Evolutionary conservation across 768 basidiomycete species (phyloP).

Genomic region (Sarcomyxa edulis): DNA sequence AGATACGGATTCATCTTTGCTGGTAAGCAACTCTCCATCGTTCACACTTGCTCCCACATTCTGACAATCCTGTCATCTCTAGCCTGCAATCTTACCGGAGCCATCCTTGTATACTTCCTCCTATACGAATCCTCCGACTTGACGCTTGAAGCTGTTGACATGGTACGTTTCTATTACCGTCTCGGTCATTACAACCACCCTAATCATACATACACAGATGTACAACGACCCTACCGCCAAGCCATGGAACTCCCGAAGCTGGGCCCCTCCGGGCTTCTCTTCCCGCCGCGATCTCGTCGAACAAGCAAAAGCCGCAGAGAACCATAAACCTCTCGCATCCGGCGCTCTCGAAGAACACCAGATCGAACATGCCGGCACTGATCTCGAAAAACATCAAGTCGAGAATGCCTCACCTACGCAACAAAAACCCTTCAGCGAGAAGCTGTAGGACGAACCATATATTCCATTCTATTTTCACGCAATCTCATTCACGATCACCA

Average conservation of each 20-base stretch:
- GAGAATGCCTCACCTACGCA: too few species aligned
- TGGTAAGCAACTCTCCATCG: slow-evolving; percentile 23
- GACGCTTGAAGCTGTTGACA: slow-evolving; percentile 60
- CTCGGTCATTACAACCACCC: background rate
- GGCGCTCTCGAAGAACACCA: too few species aligned
- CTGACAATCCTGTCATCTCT: too few species aligned
- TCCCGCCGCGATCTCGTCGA: too few species aligned
- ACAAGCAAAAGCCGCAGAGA: too few species aligned
- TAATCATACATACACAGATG: slow-evolving; percentile 34
- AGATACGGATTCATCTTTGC: slow-evolving; percentile 71
- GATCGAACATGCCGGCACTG: too few species aligned
- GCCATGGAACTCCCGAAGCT: slow-evolving; percentile 58
- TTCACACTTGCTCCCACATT: background rate
- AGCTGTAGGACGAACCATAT: too few species aligned
- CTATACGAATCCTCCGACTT: slow-evolving; percentile 69
- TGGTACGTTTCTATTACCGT: slow-evolving; percentile 27
- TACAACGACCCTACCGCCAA: slow-evolving; percentile 59
- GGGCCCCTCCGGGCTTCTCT: slow-evolving; percentile 55
- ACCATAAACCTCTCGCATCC: too few species aligned
- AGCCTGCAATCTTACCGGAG: slow-evolving; percentile 57
- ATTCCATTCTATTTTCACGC: too few species aligned
- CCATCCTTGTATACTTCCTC: slow-evolving; percentile 64
- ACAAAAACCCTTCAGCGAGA: too few species aligned
- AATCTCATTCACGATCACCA: too few species aligned
- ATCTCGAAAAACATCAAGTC: too few species aligned